Conservation (phyloP, 495 filamentous ascomycete species). For the Eremomyces bilateralis region DNA sequence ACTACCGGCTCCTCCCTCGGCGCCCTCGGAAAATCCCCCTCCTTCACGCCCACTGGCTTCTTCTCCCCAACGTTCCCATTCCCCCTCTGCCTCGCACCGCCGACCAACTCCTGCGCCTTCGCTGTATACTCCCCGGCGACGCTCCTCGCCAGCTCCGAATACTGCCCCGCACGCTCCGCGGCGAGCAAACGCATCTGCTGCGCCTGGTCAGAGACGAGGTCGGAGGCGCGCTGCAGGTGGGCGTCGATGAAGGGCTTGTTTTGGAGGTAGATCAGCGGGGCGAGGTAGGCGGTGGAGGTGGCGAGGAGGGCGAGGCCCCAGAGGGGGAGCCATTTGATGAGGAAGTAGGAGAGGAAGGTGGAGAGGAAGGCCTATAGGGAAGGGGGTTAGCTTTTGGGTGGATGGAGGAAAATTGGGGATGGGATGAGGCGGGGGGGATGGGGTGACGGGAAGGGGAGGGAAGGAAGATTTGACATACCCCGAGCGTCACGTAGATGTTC, state of each 20-base stretch:
- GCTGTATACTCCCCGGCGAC: constrained; percentile 38
- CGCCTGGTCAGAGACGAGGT: constrained; percentile 63
- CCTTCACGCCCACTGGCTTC: no score
- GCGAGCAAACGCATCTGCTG: constrained; percentile 59
- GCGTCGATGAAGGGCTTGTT: constrained; percentile 88
- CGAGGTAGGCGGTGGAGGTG: constrained; percentile 57
- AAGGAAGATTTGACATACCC: constrained; percentile 34
- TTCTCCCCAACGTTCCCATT: constrained; percentile 24
- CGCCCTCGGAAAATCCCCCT: not conserved
- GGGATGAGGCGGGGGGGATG: no score
- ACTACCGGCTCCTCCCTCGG: not conserved
- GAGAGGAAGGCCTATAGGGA: constrained; percentile 44
- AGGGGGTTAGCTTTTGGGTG: constrained; percentile 6
- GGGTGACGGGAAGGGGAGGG: constrained; percentile 1
- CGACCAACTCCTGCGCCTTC: constrained; percentile 71
- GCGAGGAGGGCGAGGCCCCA: constrained; percentile 75
- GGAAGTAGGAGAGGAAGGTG: constrained; percentile 72
- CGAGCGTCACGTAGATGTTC: constrained; percentile 61
- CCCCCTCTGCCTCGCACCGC: constrained; percentile 40
- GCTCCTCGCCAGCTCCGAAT: constrained; percentile 46
- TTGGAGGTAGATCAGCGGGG: constrained; percentile 72
- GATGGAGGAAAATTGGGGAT: constrained; percentile 3
- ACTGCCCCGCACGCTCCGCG: constrained; percentile 57
- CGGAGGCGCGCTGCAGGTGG: constrained; percentile 47
- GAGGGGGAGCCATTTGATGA: constrained; percentile 82